Percentiles rank a stretch among this genome's conserved stretches.
Evolutionary conservation across 345 rosid genomes (phyloP).

Genomic region (Hevea brasiliensis): DNA sequence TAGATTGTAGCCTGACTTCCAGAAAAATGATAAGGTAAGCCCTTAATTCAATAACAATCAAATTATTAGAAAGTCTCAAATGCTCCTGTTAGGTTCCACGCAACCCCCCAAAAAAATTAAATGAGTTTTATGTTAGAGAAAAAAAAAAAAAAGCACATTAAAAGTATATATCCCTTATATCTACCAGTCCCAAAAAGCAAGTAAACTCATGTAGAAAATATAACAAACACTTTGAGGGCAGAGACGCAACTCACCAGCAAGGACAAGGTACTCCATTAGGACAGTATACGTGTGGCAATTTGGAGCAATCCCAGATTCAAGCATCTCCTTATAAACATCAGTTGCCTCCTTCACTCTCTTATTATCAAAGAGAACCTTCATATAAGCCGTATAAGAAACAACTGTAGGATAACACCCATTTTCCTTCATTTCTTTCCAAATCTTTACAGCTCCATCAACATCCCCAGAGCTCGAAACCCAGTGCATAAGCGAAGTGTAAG

Average conservation of each 20-base stretch:
- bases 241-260: slow-evolving; percentile 43
- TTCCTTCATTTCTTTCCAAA: slow-evolving; percentile 75
- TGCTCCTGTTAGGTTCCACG: too few relatives aligned
- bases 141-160: too few relatives aligned
- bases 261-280: slow-evolving; percentile 68
- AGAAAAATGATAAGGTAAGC: not conserved
- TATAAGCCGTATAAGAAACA: slow-evolving; percentile 77
- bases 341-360: slow-evolving; percentile 62
- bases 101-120: too few relatives aligned
- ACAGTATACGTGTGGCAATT: slow-evolving; percentile 84
- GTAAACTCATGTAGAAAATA: slow-evolving; percentile 26
- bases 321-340: slow-evolving; percentile 70
- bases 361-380: slow-evolving; percentile 70
- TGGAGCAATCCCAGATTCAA: slow-evolving; percentile 54
- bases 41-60: not conserved
- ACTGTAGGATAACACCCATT: slow-evolving; percentile 53
- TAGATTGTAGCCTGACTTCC: not conserved
- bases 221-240: slow-evolving; percentile 42
- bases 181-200: not conserved
- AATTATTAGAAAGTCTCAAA: too few relatives aligned
- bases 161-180: too few relatives aligned
- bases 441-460: slow-evolving; percentile 54
- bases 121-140: too few relatives aligned
- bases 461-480: slow-evolving; percentile 73
- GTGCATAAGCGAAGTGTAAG: slow-evolving; percentile 78